Conservation (phyloP, 352 stramenopile genomes). For the Thalassiosira exigua region DNA sequence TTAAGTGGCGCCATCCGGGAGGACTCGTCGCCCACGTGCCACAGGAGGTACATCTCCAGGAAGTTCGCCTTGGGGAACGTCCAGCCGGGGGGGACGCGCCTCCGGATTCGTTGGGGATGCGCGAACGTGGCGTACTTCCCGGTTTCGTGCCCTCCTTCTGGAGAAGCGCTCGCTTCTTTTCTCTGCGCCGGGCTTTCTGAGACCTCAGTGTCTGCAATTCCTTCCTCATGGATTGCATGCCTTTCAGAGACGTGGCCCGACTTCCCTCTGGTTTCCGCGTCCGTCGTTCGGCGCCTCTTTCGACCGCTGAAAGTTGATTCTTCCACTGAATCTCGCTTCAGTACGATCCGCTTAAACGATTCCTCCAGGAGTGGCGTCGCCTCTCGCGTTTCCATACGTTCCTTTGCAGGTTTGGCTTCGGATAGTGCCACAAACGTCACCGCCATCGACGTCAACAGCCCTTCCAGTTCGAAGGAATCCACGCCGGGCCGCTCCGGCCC, state of each 20-base stretch:
- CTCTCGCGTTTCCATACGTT: background rate
- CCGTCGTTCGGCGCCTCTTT: background rate
- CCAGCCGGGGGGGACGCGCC: background rate
- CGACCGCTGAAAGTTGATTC: background rate
- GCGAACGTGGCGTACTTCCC: background rate
- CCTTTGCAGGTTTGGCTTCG: too few relatives aligned
- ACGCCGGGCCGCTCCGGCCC: too few relatives aligned
- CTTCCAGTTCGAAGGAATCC: background rate
- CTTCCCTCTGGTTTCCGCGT: background rate
- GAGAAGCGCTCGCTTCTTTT: too few relatives aligned
- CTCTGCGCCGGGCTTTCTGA: too few relatives aligned
- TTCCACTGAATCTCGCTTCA: background rate
- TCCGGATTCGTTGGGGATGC: background rate
- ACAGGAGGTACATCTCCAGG: background rate
- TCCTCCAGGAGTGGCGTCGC: background rate
- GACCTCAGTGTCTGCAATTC: too few relatives aligned
- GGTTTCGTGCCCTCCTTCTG: too few relatives aligned
- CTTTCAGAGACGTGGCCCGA: background rate
- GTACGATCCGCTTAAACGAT: background rate
- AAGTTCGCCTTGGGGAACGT: background rate
- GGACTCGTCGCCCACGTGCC: background rate
- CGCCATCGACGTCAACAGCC: background rate
- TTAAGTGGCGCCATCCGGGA: background rate
- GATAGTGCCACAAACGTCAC: background rate
- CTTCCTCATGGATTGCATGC: background rate